Percentiles rank a stretch among this genome's conserved stretches.
phyloP scores from a whole-genome alignment of 805 yeast species.

The Yamadazyma laniorum region DNA sequence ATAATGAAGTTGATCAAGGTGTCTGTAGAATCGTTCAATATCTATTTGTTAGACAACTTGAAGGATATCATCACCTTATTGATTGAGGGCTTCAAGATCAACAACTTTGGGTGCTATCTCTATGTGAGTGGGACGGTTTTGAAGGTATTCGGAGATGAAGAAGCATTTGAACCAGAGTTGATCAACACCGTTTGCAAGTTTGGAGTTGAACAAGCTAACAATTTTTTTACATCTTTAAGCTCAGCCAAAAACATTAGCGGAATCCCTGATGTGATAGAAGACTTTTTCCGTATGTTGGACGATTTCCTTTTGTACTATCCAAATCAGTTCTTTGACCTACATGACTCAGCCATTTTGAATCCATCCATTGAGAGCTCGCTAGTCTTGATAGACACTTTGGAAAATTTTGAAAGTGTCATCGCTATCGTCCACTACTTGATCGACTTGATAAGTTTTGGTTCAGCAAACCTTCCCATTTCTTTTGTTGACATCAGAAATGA shows the following conservation, averaged over 20 bases:
- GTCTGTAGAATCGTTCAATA: slow-evolving; percentile 60
- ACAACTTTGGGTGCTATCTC: slow-evolving; percentile 76
- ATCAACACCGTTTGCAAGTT: slow-evolving; percentile 44
- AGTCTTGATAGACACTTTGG: slow-evolving; percentile 47
- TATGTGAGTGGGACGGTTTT: slow-evolving; percentile 87
- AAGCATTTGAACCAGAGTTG: slow-evolving; percentile 9
- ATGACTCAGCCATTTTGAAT: slow-evolving; percentile 34
- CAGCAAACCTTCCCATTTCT: slow-evolving; percentile 75
- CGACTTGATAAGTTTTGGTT: slow-evolving; percentile 84
- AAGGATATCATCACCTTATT: slow-evolving; percentile 64
- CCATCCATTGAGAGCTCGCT: slow-evolving; percentile 60
- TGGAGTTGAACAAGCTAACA: slow-evolving; percentile 60
- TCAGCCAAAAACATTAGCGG: slow-evolving; percentile 30
- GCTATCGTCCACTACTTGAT: slow-evolving; percentile 73
- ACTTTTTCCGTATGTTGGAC: slow-evolving; percentile 75
- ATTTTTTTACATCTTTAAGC: slow-evolving; percentile 44
- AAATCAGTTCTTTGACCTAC: slow-evolving; percentile 45
- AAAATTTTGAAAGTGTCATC: slow-evolving; percentile 69
- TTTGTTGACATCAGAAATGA: slow-evolving; percentile 56
- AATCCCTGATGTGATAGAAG: slow-evolving; percentile 75
- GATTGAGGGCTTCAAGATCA: slow-evolving; percentile 65
- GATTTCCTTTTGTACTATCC: slow-evolving; percentile 79
- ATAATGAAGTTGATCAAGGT: slow-evolving; percentile 65
- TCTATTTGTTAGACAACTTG: slow-evolving; percentile 56
- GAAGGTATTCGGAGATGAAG: slow-evolving; percentile 66